These are phyloP conservation scores for Furculomyces boomerangus DNA, from an alignment of 371 early-diverging fungal genomes.

Conservation along the genomic window DNA sequence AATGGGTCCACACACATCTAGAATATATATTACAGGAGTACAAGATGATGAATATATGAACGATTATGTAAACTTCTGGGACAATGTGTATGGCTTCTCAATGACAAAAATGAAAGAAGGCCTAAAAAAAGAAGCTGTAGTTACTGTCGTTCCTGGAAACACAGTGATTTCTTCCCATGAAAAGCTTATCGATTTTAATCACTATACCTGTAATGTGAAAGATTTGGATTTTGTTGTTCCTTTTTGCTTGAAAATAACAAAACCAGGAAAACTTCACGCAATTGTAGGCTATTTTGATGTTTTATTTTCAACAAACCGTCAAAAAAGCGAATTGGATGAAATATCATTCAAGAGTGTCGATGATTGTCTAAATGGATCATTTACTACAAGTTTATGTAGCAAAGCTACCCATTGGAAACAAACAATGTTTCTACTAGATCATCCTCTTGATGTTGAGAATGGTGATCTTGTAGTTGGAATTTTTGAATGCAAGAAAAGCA, in stretches of 20 bases:
- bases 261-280: slow-evolving; percentile 65
- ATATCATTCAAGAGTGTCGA: background rate
- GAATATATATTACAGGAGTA: slow-evolving; percentile 76
- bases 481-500: slow-evolving; percentile 65
- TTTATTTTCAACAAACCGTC: slow-evolving; percentile 32
- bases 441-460: slow-evolving; percentile 35
- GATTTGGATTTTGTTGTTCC: slow-evolving; percentile 61
- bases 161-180: slow-evolving; percentile 49
- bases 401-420: slow-evolving; percentile 97
- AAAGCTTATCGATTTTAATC: slow-evolving; percentile 36
- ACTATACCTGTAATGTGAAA: slow-evolving; percentile 41
- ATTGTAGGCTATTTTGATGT: slow-evolving; percentile 84
- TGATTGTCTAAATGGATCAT: slow-evolving; percentile 9
- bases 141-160: slow-evolving; percentile 62
- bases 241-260: slow-evolving; percentile 50
- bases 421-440: slow-evolving; percentile 69
- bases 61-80: slow-evolving; percentile 77
- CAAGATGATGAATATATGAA: slow-evolving; percentile 82
- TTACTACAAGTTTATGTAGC: slow-evolving; percentile 77
- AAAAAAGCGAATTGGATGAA: slow-evolving; percentile 17
- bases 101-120: slow-evolving; percentile 73
- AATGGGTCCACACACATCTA: slow-evolving; percentile 80
- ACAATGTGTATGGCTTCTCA: slow-evolving; percentile 82
- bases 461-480: slow-evolving; percentile 68
- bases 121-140: slow-evolving; percentile 69